Evolutionary conservation across 2,329 filamentous ascomycete genomes (phyloP).

Genomic region (Aspergillus glaucus): DNA sequence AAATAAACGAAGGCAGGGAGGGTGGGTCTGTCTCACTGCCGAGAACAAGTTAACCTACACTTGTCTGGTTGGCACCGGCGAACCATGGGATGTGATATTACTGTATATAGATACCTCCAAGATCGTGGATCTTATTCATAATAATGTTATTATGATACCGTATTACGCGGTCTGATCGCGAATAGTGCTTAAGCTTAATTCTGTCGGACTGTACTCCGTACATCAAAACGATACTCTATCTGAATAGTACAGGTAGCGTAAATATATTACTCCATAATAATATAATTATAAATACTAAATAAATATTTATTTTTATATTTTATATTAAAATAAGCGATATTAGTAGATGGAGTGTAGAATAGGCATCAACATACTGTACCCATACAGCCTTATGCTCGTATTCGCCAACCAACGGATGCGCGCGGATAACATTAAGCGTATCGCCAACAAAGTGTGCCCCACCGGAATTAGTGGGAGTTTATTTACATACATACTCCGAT

Average conservation of each 20-base stretch:
- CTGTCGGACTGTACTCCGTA: too few relatives aligned
- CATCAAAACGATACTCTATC: too few relatives aligned
- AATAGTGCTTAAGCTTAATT: too few relatives aligned
- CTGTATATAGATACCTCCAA: background rate
- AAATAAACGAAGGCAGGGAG: background rate
- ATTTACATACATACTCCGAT: background rate
- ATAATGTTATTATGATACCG: background rate
- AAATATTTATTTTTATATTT: background rate
- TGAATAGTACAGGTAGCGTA: too few relatives aligned
- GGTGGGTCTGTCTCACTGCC: slow-evolving; percentile 3
- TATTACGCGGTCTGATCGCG: background rate
- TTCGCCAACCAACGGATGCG: slow-evolving; percentile 9
- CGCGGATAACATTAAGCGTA: slow-evolving; percentile 22
- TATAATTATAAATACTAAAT: background rate
- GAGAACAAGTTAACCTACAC: slow-evolving; percentile 14
- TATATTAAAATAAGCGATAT: background rate
- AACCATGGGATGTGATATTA: background rate
- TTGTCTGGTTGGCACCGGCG: slow-evolving; percentile 8
- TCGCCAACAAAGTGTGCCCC: slow-evolving; percentile 26
- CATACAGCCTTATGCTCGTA: too few relatives aligned
- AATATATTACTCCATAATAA: too few relatives aligned
- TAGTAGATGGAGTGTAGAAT: background rate
- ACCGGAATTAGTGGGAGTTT: slow-evolving; percentile 13
- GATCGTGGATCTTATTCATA: slow-evolving; percentile 7
- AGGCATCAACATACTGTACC: too few relatives aligned